Evolutionary conservation across 768 basidiomycete species (phyloP).

Genomic region (Floccularia luteovirens): DNA sequence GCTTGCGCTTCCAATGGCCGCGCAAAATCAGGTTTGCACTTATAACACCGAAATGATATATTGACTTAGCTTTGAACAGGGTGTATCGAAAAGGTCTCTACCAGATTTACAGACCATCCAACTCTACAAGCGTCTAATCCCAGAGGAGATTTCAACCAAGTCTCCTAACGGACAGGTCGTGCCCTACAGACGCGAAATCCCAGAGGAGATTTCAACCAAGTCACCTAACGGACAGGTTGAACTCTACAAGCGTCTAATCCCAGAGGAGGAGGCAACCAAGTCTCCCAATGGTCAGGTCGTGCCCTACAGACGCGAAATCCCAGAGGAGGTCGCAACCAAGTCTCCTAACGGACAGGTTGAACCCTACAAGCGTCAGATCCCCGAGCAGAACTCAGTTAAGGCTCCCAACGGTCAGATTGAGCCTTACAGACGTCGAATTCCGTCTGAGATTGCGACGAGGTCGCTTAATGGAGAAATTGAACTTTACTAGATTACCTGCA

Average conservation of each 20-base stretch:
- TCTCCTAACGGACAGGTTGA: constrained; percentile 19
- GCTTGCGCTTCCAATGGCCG: no score
- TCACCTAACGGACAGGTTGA: constrained; percentile 24
- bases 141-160: background rate
- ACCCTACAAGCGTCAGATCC: constrained; percentile 15
- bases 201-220: constrained; percentile 15
- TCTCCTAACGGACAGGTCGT: background rate
- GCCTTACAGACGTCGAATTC: constrained; percentile 13
- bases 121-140: background rate
- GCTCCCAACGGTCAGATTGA: constrained; percentile 9
- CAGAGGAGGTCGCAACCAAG: constrained; percentile 16
- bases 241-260: constrained; percentile 28
- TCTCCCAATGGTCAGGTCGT: constrained; percentile 11
- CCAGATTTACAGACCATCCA: no score
- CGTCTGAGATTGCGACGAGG: constrained; percentile 15
- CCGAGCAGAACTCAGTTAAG: constrained; percentile 14
- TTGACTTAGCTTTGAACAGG: no score
- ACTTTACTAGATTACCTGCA: constrained; percentile 5
- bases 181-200: constrained; percentile 12
- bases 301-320: constrained; percentile 33
- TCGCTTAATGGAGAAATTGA: constrained; percentile 15
- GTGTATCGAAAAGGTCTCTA: no score
- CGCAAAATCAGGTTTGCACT: no score
- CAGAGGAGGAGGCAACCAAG: constrained; percentile 14
- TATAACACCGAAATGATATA: no score